Evolutionary conservation across 2,329 filamentous ascomycete species (phyloP).

Genomic region (Epichloe festucae): DNA sequence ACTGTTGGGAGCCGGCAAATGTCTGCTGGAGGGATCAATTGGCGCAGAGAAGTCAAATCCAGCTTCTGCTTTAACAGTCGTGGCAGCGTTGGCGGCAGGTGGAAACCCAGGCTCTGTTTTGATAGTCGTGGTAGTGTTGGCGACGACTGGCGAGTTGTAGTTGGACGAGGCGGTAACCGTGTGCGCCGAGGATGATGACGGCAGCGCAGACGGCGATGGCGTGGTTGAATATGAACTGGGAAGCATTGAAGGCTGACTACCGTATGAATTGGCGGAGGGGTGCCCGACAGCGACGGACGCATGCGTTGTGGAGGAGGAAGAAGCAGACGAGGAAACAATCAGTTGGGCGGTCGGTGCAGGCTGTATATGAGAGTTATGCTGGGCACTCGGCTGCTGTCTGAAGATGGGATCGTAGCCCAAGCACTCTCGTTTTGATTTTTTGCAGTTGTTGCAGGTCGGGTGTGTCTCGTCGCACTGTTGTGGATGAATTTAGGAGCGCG

Average conservation of each 20-base stretch:
- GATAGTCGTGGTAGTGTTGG: conserved; percentile 37
- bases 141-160: conserved; percentile 21
- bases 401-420: conserved; percentile 81
- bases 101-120: conserved; percentile 25
- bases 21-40: conserved; percentile 44
- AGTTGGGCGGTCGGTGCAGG: conserved; percentile 19
- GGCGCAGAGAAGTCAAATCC: conserved; percentile 36
- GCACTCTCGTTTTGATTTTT: conserved; percentile 82
- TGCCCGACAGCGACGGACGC: conserved; percentile 13
- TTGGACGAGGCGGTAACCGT: conserved; percentile 15
- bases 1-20: conserved; percentile 1
- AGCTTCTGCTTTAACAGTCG: conserved; percentile 30
- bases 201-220: conserved; percentile 19
- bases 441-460: conserved; percentile 81
- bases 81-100: conserved; percentile 26
- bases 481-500: neutral
- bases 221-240: conserved; percentile 26
- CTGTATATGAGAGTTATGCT: conserved; percentile 48
- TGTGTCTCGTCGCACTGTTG: conserved; percentile 87
- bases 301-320: conserved; percentile 10
- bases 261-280: conserved; percentile 27
- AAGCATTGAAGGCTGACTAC: conserved; percentile 31
- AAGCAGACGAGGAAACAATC: conserved; percentile 21
- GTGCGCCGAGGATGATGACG: conserved; percentile 12
- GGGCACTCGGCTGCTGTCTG: conserved; percentile 60